phyloP scores from a whole-genome alignment of 208 protist genomes.

The Wallacemonas sp. region DNA sequence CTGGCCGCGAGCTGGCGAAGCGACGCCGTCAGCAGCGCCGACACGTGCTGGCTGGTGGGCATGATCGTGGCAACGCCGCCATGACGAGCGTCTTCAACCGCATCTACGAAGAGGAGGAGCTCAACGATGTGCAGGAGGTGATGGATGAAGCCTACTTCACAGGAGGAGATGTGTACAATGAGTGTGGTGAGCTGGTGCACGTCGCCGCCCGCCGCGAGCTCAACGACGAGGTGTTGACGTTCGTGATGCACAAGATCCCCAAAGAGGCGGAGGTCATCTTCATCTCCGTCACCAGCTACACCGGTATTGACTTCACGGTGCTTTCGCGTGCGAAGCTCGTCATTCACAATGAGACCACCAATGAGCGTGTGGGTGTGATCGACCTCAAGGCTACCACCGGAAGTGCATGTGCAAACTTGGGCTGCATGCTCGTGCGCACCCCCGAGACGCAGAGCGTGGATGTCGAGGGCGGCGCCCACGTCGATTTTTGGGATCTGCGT shows the following conservation, averaged over 20 bases:
- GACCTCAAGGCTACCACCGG: constrained; percentile 56
- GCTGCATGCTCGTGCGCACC: constrained; percentile 64
- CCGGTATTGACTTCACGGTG: constrained; percentile 57
- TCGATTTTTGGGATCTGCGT: constrained; percentile 66
- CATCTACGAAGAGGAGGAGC: constrained; percentile 72
- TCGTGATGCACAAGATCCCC: constrained; percentile 79
- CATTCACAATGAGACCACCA: constrained; percentile 70
- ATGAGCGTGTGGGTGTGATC: constrained; percentile 58
- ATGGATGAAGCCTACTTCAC: constrained; percentile 33
- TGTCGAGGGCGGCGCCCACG: not conserved
- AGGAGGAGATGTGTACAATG: constrained; percentile 28
- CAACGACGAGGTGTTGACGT: constrained; percentile 72
- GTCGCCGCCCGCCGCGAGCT: constrained; percentile 40
- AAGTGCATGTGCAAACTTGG: constrained; percentile 65
- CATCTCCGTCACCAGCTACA: constrained; percentile 79
- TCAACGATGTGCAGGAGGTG: constrained; percentile 51
- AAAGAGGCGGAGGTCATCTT: constrained; percentile 68
- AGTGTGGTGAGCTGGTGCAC: constrained; percentile 17
- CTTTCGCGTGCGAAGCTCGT: constrained; percentile 40
- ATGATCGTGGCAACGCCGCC: constrained; percentile 31
- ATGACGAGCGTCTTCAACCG: constrained; percentile 50
- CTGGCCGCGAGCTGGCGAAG: constrained; percentile 52
- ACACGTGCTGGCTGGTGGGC: constrained; percentile 17
- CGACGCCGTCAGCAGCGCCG: constrained; percentile 30
- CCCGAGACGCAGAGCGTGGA: constrained; percentile 10